These are phyloP conservation scores for Monascus purpureus DNA, from an alignment of 495 filamentous ascomycete species.

Conservation along the genomic window DNA sequence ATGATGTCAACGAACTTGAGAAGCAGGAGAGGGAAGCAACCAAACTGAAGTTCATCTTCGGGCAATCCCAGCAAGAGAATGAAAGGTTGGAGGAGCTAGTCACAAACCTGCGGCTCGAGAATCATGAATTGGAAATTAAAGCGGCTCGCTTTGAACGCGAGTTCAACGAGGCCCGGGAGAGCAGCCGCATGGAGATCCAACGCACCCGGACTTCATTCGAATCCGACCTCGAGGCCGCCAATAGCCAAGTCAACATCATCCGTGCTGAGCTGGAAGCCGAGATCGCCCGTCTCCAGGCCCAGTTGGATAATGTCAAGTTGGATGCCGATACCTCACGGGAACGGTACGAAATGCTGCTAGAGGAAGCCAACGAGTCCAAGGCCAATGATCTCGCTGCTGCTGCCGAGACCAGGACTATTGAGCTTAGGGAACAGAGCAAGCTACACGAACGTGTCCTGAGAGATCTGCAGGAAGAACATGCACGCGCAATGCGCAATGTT, in stretches of 20 bases:
- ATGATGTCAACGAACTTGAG: conserved; percentile 64
- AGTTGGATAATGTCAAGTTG: conserved; percentile 56
- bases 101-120: conserved; percentile 51
- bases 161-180: conserved; percentile 66
- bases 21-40: conserved; percentile 56
- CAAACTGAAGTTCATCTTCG: conserved; percentile 38
- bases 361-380: conserved; percentile 50
- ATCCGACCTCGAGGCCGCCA: conserved; percentile 64
- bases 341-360: conserved; percentile 60
- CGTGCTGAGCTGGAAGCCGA: conserved; percentile 65
- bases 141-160: conserved; percentile 67
- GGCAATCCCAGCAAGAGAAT: conserved; percentile 41
- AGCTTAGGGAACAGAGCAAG: conserved; percentile 51
- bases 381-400: conserved; percentile 38
- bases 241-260: conserved; percentile 67
- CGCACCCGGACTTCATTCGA: conserved; percentile 66
- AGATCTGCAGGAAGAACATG: conserved; percentile 49
- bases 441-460: conserved; percentile 61
- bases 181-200: conserved; percentile 60
- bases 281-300: conserved; percentile 46
- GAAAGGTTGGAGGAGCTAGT: conserved; percentile 49
- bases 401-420: conserved; percentile 43
- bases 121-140: conserved; percentile 43
- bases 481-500: conserved; percentile 54
- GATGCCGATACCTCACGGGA: conserved; percentile 62